phyloP scores from a whole-genome alignment of 768 basidiomycete species.

The Kwoniella sp. region DNA sequence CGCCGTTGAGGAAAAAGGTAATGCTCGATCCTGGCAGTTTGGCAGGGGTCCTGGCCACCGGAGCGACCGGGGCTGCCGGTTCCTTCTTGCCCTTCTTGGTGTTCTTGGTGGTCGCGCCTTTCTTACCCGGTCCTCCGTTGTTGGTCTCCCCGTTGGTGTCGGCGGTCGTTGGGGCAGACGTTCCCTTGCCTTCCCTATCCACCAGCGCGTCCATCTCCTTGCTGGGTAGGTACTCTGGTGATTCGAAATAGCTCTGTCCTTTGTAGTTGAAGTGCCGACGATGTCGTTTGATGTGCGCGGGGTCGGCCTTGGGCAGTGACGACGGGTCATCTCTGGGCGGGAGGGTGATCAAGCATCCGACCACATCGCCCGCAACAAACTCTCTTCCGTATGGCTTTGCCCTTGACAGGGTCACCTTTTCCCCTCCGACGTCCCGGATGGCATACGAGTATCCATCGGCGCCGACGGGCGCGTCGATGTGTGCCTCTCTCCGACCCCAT shows the following conservation, averaged over 20 bases:
- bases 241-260: slow-evolving; percentile 95
- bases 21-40: slow-evolving; percentile 59
- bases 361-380: slow-evolving; percentile 76
- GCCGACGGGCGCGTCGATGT: slow-evolving; percentile 88
- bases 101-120: slow-evolving; percentile 38
- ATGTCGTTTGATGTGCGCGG: slow-evolving; percentile 68
- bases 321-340: slow-evolving; percentile 52
- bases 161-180: slow-evolving; percentile 39
- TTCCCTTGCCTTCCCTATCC: slow-evolving; percentile 56
- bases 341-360: slow-evolving; percentile 89
- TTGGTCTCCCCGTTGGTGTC: slow-evolving; percentile 1
- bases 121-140: slow-evolving; percentile 52
- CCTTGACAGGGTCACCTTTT: slow-evolving; percentile 80
- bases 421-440: slow-evolving; percentile 83
- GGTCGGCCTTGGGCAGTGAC: slow-evolving; percentile 62
- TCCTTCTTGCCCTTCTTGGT: slow-evolving; percentile 26
- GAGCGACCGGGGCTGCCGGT: not conserved
- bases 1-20: slow-evolving; percentile 88
- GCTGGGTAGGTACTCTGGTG: slow-evolving; percentile 74
- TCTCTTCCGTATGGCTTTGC: slow-evolving; percentile 63
- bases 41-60: slow-evolving; percentile 12
- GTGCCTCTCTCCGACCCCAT: slow-evolving; percentile 85
- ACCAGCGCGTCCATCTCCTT: slow-evolving; percentile 91
- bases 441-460: slow-evolving; percentile 92
- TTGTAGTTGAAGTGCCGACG: slow-evolving; percentile 92